Evolutionary conservation across 257 asterid genomes (phyloP), one percentile per base, ranked within the genome.

Genomic region (Paulownia fortunei): DNA sequence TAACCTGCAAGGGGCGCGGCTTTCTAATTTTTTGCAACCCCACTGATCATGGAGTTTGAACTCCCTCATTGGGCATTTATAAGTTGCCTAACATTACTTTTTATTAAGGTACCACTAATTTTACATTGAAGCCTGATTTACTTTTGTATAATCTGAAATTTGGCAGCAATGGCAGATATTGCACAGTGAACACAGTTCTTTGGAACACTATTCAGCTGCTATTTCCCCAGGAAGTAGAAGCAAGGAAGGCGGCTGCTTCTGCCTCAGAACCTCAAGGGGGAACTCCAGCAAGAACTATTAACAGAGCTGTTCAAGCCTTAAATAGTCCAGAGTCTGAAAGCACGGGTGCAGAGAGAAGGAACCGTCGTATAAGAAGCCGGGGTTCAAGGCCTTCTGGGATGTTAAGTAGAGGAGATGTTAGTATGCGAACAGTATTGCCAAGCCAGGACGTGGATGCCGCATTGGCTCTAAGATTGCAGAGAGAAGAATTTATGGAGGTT

Each of bases 141-240:
- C 19, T 24, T 58, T 32, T 24, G 51, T 27, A 34, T 66, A 44
- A 46, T 64, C 36, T 42, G 26, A 39, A 63, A 49, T 51, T 46
- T 84, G 66, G 74, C 89, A 95, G 99, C 91, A 93, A 89, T 71
- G 89, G 97, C 63, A 93, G 89, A 70, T 90, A 88, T 9, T 90
- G 96, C 92, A 96, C 90, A 10, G 91, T 96, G 82, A 96, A 96
- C 85, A 96, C 97, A 16, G 97, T 96, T 76, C 92, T 96, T 7
- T 93, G 99, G 99, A 96, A 93, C 86, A 96, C 99, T 30, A 92
- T 96, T 54, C 98, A 93, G 84, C 89, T 96, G 47, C 77, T 96
- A 37, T 96, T 96, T 84, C 99, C 99, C 13, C 73, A 85, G 77
- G 98, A 96, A 77, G 90, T 96, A 13, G 94, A 93, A 84, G 87